These are phyloP conservation scores for Curvularia sp. DNA, from an alignment of 2,329 filamentous ascomycete species.

Conservation along the genomic window DNA sequence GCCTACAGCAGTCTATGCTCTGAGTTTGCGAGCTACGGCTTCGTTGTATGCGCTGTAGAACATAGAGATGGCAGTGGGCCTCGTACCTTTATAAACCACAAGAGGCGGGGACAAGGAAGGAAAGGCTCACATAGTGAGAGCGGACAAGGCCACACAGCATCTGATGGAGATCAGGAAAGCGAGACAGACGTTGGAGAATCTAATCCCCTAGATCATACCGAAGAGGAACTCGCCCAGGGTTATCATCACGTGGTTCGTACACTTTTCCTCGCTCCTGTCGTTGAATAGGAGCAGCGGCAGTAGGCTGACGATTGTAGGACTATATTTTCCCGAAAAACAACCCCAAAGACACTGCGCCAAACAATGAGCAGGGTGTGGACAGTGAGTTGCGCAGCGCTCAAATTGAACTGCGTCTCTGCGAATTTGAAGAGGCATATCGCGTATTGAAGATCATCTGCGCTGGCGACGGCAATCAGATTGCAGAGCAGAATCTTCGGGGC, in stretches of 20 bases:
- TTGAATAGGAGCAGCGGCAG: not conserved
- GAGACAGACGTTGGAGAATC: conserved; percentile 34
- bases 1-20: conserved; percentile 69
- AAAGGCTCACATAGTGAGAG: conserved; percentile 30
- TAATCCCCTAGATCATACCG: conserved; percentile 48
- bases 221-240: conserved; percentile 47
- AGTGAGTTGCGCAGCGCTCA: conserved; percentile 65
- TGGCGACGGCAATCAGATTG: conserved; percentile 61
- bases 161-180: conserved; percentile 14
- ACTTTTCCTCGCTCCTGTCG: not conserved
- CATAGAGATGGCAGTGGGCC: conserved; percentile 70
- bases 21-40: conserved; percentile 70
- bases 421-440: conserved; percentile 69
- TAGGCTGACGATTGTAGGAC: conserved; percentile 46
- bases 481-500: conserved; percentile 61
- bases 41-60: conserved; percentile 69
- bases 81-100: conserved; percentile 66
- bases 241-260: conserved; percentile 58
- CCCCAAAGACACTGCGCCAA: conserved; percentile 56
- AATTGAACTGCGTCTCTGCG: conserved; percentile 67
- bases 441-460: conserved; percentile 63
- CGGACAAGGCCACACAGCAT: conserved; percentile 10
- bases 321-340: conserved; percentile 68
- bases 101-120: conserved; percentile 38
- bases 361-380: conserved; percentile 67